Evolutionary conservation across 805 yeast species (phyloP).

Genomic region (Lipomyces yamanashiensis): DNA sequence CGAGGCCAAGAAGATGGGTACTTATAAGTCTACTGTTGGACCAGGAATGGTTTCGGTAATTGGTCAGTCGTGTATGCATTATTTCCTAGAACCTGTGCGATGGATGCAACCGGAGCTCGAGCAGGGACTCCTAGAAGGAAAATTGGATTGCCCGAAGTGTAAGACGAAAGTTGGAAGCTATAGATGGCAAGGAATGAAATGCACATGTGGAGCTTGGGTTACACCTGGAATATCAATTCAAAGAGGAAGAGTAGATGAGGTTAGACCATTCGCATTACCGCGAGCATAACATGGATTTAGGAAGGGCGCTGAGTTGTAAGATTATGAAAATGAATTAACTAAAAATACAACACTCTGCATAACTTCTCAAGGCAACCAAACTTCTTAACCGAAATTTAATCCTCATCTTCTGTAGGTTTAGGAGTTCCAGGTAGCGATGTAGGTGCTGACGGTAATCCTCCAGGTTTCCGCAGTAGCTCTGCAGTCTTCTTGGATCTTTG

Average conservation of each 20-base stretch:
- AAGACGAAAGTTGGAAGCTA: constrained; percentile 85
- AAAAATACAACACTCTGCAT: background rate
- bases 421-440: constrained; percentile 20
- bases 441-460: constrained; percentile 47
- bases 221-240: constrained; percentile 86
- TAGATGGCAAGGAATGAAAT: constrained; percentile 91
- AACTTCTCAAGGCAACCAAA: background rate
- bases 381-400: background rate
- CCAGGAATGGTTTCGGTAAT: constrained; percentile 36
- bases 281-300: constrained; percentile 8
- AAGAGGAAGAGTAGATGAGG: constrained; percentile 77
- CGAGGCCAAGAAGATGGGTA: constrained; percentile 11
- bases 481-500: constrained; percentile 43
- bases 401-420: constrained; percentile 25
- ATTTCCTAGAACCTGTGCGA: constrained; percentile 80
- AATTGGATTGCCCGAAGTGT: constrained; percentile 84
- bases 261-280: constrained; percentile 39
- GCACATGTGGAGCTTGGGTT: constrained; percentile 96
- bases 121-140: constrained; percentile 82
- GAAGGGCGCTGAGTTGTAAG: background rate
- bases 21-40: constrained; percentile 23
- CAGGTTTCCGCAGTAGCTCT: constrained; percentile 43
- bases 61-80: constrained; percentile 70
- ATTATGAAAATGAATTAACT: background rate
- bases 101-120: constrained; percentile 90